Percentiles rank a stretch among this genome's conserved stretches.
These are phyloP conservation scores for Russula abietina DNA, from an alignment of 768 basidiomycete species.

Conservation along the genomic window DNA sequence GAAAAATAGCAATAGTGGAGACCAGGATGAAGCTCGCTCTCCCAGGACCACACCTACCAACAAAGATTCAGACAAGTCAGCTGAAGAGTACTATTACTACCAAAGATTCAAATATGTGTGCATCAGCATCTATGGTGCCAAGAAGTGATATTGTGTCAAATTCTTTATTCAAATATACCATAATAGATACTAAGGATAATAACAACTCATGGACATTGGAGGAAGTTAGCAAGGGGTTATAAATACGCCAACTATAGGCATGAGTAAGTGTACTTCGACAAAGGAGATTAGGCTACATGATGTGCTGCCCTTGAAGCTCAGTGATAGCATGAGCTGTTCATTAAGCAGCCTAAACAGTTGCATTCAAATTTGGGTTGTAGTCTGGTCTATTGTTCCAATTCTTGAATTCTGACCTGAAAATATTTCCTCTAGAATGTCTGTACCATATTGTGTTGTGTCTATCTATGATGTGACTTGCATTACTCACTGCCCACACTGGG, in stretches of 20 bases:
- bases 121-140: constrained; percentile 6
- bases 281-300: constrained; percentile 33
- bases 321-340: constrained; percentile 64
- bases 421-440: constrained; percentile 54
- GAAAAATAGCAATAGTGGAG: too few species aligned
- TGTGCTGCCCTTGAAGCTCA: constrained; percentile 56
- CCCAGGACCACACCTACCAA: constrained; percentile 9
- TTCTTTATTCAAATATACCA: constrained; percentile 45
- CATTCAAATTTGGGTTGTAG: constrained; percentile 52
- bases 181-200: constrained; percentile 41
- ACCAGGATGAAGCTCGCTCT: too few species aligned
- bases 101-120: not conserved
- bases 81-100: constrained; percentile 20
- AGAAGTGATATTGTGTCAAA: constrained; percentile 38
- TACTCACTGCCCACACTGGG: too few species aligned
- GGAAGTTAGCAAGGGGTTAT: constrained; percentile 37
- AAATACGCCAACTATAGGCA: constrained; percentile 14
- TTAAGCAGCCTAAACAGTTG: constrained; percentile 60
- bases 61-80: constrained; percentile 16
- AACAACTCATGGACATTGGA: constrained; percentile 59
- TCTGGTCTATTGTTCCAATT: constrained; percentile 61
- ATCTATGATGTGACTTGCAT: too few species aligned
- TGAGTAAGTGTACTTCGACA: constrained; percentile 24
- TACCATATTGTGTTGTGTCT: too few species aligned
- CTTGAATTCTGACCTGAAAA: constrained; percentile 62